Evolutionary conservation across 2,329 filamentous ascomycete species (phyloP).

Genomic region (Onygenales sp.): DNA sequence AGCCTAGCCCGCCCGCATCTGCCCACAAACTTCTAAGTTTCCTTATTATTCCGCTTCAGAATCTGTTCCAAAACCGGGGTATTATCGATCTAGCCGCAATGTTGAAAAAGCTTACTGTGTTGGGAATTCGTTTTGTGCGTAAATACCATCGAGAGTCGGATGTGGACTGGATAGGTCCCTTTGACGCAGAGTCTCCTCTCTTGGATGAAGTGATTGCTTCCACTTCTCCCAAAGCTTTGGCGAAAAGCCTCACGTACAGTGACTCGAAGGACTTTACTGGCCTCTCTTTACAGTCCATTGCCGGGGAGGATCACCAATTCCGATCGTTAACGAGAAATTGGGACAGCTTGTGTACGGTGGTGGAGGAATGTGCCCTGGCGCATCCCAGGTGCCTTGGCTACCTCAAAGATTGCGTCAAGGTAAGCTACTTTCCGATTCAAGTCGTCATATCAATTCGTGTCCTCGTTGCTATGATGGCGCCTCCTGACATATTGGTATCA

Average conservation of each 20-base stretch:
- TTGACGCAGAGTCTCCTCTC: conserved; percentile 23
- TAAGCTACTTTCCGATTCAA: conserved; percentile 12
- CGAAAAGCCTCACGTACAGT: conserved; percentile 19
- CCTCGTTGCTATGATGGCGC: neutral
- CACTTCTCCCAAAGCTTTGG: conserved; percentile 23
- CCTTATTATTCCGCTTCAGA: conserved; percentile 29
- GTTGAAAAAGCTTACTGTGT: conserved; percentile 27
- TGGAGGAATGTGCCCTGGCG: conserved; percentile 31
- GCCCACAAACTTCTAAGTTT: conserved; percentile 22
- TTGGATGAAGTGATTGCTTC: conserved; percentile 26
- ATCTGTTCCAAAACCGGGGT: conserved; percentile 23
- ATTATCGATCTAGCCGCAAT: conserved; percentile 20
- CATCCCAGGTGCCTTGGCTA: conserved; percentile 23
- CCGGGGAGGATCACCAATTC: conserved; percentile 15
- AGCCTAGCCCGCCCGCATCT: conserved; percentile 1
- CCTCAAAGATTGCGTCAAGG: conserved; percentile 27
- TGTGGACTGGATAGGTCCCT: conserved; percentile 26
- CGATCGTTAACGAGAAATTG: conserved; percentile 20
- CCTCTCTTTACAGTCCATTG: conserved; percentile 17
- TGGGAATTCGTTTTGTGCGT: conserved; percentile 25
- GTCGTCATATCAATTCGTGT: neutral
- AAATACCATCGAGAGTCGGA: conserved; percentile 24
- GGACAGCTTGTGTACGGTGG: conserved; percentile 21
- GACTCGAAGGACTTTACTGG: conserved; percentile 23
- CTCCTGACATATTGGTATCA: conserved; percentile 8